phyloP scores from a whole-genome alignment of 2,329 filamentous ascomycete genomes.

The Calonectria henricotiae region DNA sequence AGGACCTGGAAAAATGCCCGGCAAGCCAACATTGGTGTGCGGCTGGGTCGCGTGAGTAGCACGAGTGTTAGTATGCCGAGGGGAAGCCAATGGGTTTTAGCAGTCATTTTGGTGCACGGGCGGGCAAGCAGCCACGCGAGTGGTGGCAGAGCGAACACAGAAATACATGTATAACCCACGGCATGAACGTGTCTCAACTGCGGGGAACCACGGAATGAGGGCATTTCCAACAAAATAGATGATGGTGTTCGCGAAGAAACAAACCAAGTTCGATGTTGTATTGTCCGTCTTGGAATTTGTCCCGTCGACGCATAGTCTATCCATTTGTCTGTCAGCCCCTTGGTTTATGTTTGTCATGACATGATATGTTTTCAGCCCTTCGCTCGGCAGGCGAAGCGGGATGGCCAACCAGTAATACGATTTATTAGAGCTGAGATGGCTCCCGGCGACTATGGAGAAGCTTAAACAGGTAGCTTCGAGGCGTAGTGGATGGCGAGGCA shows the following conservation, averaged over 20 bases:
- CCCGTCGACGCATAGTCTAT: no score
- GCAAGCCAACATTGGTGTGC: not conserved
- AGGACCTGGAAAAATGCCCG: not conserved
- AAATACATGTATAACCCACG: no score
- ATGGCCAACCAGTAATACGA: constrained; percentile 3
- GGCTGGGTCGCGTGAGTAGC: constrained; percentile 17
- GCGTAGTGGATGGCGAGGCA: not conserved
- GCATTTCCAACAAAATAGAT: no score
- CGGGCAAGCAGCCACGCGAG: not conserved
- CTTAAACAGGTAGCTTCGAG: constrained; percentile 21
- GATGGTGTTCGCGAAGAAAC: no score
- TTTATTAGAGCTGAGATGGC: constrained; percentile 9
- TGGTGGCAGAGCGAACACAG: no score
- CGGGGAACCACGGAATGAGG: no score
- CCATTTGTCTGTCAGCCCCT: no score
- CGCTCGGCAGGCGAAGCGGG: not conserved
- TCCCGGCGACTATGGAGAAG: constrained; percentile 18
- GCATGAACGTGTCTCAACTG: no score
- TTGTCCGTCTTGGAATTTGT: no score
- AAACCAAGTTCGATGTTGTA: no score
- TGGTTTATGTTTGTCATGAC: no score
- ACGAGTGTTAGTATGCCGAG: not conserved
- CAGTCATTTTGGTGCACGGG: not conserved
- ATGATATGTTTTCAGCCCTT: no score
- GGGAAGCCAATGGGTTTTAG: not conserved